Evolutionary conservation across 139 green algal species (phyloP), one percentile per base, ranked within the genome.

Genomic region (Astrephomene gubernaculifera): DNA sequence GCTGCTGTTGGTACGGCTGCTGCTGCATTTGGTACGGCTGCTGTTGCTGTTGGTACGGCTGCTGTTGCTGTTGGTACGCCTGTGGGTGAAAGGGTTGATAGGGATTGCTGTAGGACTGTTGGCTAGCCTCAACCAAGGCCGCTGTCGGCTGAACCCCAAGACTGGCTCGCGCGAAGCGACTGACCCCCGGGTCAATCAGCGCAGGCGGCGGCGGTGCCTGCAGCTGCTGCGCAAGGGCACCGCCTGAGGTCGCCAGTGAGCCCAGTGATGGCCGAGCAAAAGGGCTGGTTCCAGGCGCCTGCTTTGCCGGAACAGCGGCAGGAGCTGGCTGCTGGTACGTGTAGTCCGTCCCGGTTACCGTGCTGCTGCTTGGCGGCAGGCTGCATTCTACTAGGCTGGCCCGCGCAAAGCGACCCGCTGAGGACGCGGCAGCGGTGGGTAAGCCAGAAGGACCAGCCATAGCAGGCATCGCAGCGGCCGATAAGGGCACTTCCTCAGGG

Each of bases 181-280:
- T 6, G 63, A n/a, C 63, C 29, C 63, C 63, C 14, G 12, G 14
- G 49, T 17, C 49, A 12, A 17, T 12, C 17, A 57, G 14, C 14
- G 14, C 49, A 25, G 49, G 14, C 49, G 49, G 49, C 49, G 17
- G 49, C 49, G 17, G 49, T 57, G 49, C 14, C 17, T 12, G 49
- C 17, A 17, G 49, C 49, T 57, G 49, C 49, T 57, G 14, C 12
- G 17, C 14, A 12, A 25, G 49, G 14, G 49, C 12, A 12, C 17
- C 17, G 12, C 49, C 14, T 57, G 17, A 57, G 12, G 49, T 57
- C 49, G 17, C 17, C 65, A 49, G n/a, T n/a, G n/a, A n/a, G 68
- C 25, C 3, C 7, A 75, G 38, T 21, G 68, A 75, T 22, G 68
- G 68, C 38, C 68, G 68, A 39, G 68, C 68, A 39, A 75, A 75